These are phyloP conservation scores for Solanum appendiculatum DNA, from an alignment of 257 asterid species.

Conservation along the genomic window DNA sequence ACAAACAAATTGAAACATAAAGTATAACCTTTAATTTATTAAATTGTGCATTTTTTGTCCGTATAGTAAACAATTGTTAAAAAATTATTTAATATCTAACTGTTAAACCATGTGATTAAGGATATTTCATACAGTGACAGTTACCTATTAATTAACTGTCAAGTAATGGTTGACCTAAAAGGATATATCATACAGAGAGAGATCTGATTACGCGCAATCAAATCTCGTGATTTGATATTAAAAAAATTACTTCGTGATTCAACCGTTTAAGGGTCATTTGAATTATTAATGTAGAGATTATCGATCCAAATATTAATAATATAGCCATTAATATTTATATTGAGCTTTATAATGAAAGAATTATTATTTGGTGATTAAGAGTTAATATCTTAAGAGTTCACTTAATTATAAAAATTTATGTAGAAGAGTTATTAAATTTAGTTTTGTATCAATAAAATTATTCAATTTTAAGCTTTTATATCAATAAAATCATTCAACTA, in stretches of 20 bases:
- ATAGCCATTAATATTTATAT: too few relatives aligned
- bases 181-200: too few relatives aligned
- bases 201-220: neutral
- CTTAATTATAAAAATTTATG: too few relatives aligned
- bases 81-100: neutral
- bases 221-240: neutral
- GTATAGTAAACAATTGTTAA: neutral
- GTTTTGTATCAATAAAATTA: too few relatives aligned
- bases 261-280: neutral
- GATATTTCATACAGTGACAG: neutral
- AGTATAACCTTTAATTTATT: neutral
- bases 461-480: too few relatives aligned
- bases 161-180: neutral
- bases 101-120: neutral
- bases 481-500: too few relatives aligned
- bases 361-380: too few relatives aligned
- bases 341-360: too few relatives aligned
- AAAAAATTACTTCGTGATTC: neutral
- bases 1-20: neutral
- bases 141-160: neutral
- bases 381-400: too few relatives aligned
- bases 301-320: too few relatives aligned
- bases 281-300: too few relatives aligned
- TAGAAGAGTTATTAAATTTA: too few relatives aligned
- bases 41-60: neutral